These are phyloP conservation scores for Neurospora pannonica DNA, from an alignment of 495 filamentous ascomycete species.

Conservation along the genomic window DNA sequence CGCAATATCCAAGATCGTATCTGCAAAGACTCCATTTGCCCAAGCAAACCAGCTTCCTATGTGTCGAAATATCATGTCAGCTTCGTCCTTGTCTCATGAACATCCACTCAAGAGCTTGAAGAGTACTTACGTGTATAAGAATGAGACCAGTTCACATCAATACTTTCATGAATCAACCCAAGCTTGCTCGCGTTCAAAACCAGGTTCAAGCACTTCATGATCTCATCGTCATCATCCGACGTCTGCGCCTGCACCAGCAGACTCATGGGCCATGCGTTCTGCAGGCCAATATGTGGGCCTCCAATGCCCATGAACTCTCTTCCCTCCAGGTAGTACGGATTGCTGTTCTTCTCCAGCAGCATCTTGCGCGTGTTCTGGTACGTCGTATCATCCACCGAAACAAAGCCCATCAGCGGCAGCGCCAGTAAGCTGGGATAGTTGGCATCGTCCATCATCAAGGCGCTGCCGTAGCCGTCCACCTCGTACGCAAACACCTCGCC, in stretches of 20 bases:
- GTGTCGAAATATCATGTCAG: slow-evolving; percentile 18
- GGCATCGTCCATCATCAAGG: slow-evolving; percentile 93
- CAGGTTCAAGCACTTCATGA: slow-evolving; percentile 55
- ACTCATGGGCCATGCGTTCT: slow-evolving; percentile 96
- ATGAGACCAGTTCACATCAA: slow-evolving; percentile 65
- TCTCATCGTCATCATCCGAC: slow-evolving; percentile 77
- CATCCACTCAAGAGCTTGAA: not conserved
- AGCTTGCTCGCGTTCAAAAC: slow-evolving; percentile 65
- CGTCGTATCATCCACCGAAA: slow-evolving; percentile 51
- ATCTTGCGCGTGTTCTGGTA: slow-evolving; percentile 91
- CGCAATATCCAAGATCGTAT: slow-evolving; percentile 85
- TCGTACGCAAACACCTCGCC: slow-evolving; percentile 94
- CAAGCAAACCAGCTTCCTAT: slow-evolving; percentile 89
- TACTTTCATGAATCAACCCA: slow-evolving; percentile 84
- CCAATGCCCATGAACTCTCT: slow-evolving; percentile 81
- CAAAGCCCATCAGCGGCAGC: slow-evolving; percentile 79
- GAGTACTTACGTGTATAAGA: slow-evolving; percentile 65
- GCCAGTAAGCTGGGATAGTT: slow-evolving; percentile 88
- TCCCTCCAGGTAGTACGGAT: slow-evolving; percentile 84
- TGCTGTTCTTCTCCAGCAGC: slow-evolving; percentile 67
- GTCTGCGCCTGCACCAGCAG: slow-evolving; percentile 86
- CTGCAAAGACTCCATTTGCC: slow-evolving; percentile 94
- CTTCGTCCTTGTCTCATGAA: not conserved
- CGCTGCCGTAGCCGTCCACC: slow-evolving; percentile 89
- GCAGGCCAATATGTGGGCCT: slow-evolving; percentile 62